phyloP scores from a whole-genome alignment of 2,329 filamentous ascomycete genomes.

The Fusarium luffae region DNA sequence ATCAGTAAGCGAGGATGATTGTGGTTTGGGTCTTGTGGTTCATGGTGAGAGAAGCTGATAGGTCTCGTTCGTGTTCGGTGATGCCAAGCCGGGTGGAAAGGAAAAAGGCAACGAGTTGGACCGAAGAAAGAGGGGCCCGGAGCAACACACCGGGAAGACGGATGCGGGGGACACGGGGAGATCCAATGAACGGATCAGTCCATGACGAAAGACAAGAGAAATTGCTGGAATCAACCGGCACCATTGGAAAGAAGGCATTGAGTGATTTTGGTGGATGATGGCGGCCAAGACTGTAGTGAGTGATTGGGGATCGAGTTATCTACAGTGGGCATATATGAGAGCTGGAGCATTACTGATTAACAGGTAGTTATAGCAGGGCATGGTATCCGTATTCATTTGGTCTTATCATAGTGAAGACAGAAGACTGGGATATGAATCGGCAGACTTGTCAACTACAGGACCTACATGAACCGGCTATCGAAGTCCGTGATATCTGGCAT shows the following conservation, averaged over 20 bases:
- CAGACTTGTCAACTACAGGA: neutral
- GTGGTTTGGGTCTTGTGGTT: slow-evolving; percentile 17
- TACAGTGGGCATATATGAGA: neutral
- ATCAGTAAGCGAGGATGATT: slow-evolving; percentile 10
- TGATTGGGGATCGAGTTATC: neutral
- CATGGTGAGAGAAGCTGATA: slow-evolving; percentile 32
- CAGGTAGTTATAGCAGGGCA: neutral
- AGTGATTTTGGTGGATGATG: neutral
- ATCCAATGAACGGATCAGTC: slow-evolving; percentile 4
- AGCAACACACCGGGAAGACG: slow-evolving; percentile 27
- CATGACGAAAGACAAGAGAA: slow-evolving; percentile 41
- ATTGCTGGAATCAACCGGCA: slow-evolving; percentile 24
- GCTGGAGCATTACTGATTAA: neutral
- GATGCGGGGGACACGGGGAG: slow-evolving; percentile 29
- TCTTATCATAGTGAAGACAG: neutral
- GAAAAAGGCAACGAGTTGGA: slow-evolving; percentile 17
- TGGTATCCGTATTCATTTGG: neutral
- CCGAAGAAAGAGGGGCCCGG: slow-evolving; percentile 27
- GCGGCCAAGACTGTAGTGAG: neutral
- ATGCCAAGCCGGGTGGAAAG: slow-evolving; percentile 35
- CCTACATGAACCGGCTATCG: neutral
- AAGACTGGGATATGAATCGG: neutral
- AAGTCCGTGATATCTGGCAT: slow-evolving; percentile 5
- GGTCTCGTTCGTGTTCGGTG: slow-evolving; percentile 14
- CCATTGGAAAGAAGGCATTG: neutral